Evolutionary conservation across 306 rosid species (phyloP), one percentile per base, ranked within the genome.

Genomic region (Chamaecrista fasciculata): DNA sequence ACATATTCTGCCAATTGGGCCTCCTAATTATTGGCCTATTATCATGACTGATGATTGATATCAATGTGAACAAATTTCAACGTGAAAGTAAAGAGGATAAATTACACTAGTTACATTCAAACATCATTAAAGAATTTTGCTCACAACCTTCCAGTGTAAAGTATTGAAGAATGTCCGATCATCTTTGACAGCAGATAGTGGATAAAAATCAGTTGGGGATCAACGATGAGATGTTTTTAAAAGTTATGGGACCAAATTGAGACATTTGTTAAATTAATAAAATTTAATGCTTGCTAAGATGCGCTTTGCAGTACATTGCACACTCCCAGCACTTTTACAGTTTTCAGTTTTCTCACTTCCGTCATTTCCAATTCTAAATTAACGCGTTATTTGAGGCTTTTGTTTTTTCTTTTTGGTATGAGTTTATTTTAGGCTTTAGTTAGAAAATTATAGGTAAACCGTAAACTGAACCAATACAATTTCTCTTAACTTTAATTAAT

Each of bases 91-190:
- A 73, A 36, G 47, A 59, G 65, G 76, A 79, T 64, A 49, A 63
- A 80, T 72, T 72, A 74, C 83, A 88, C 81, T 76, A 69, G 83
- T 86, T 81, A 71, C 86, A 86, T 69, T 72, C 79, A 61, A 62
- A 72, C 71, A 70, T 61, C 77, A 61, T 48, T 14, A 66, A 81
- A 76, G 75, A 78, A 79, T 31, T 71, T 80, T 53, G 43, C 76
- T 67, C 72, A 81, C 72, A 82, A 73, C 71, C 55, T 76, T 50
- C 66, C 71, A 75, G 59, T 42, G 37, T 46, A 8, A 51, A 71
- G 69, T 48, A 72, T 53, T 43, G 77, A 77, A 81, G 76, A 79
- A 73, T 74, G n/a, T n/a, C n/a, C n/a, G n/a, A n/a, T n/a, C n/a
- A n/a, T n/a, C n/a, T n/a, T n/a, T n/a, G n/a, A n/a, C n/a, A n/a